Evolutionary conservation across 1,284 basidiomycete species (phyloP), one percentile per base, ranked within the genome.

Genomic region (Boletus sp.): DNA sequence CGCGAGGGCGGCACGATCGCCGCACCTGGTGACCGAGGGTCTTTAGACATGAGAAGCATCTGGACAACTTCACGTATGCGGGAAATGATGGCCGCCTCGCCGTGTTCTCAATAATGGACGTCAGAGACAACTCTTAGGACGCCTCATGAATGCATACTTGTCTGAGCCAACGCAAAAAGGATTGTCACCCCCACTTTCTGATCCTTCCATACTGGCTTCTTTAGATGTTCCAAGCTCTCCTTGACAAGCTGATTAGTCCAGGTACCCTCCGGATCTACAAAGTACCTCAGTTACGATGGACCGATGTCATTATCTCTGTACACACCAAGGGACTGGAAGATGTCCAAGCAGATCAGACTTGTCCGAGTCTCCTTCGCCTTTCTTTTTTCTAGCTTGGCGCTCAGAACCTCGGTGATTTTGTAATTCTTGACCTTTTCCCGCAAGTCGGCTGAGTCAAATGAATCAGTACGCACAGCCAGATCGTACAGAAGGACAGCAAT

Each of bases 161-260:
- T 65, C 32, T 50, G 57, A 30, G 53, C 46, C 41, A 65, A 46
- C 1, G 58, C 56, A 33, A 46, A 63, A 14, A 61, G 50, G 10
- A 64, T 55, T 8, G 45, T 49, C 35, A 65, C 54, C 3, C 62
- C 59, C 9, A 43, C 53, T 30, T 63, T 65, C 17, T 65, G 62
- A n/a, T 5, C 20, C 20, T 48, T 54, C 59, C 60, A 65, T 14
- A 0, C 23, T 2, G n/a, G 4, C 1, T 26, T 14, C 16, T 2
- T 9, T 9, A 65, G 16, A 35, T 45, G 22, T 7, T 23, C 3
- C 36, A 61, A 22, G 43, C 62, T 50, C 4, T 23, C 44, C 0
- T 13, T 2, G 6, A 65, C 48, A 7, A 61, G 58, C 1, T 56
- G n/a, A 2, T 1, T 5, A 20, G 55, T 51, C 51, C 55, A 49